These are phyloP conservation scores for Phytophthora hybrid DNA, from an alignment of 352 stramenopile species.

Conservation along the genomic window DNA sequence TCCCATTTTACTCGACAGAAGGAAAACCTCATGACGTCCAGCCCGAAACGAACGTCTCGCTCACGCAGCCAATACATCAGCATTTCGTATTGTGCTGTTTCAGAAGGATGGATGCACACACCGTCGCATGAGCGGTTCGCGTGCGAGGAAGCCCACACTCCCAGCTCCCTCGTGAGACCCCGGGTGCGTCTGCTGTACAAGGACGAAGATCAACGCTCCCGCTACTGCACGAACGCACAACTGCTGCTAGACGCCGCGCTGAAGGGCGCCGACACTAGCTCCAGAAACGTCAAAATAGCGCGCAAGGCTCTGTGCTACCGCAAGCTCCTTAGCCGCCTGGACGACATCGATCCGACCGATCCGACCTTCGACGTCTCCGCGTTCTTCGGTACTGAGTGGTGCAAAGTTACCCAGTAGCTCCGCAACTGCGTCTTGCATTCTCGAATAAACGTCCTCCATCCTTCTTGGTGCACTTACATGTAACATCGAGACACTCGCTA, in stretches of 20 bases:
- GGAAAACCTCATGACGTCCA: too few relatives aligned
- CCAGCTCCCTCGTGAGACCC: too few relatives aligned
- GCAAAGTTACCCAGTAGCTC: background rate
- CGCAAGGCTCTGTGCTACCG: conserved; percentile 25
- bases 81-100: too few relatives aligned
- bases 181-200: conserved; percentile 14
- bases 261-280: background rate
- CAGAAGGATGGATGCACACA: too few relatives aligned
- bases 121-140: too few relatives aligned
- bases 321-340: conserved; percentile 5
- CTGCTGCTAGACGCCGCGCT: conserved; percentile 6
- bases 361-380: conserved; percentile 21
- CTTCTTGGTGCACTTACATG: too few relatives aligned
- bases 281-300: conserved; percentile 10
- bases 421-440: background rate
- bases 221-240: conserved; percentile 6
- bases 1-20: too few relatives aligned
- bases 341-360: conserved; percentile 14
- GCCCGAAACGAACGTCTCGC: too few relatives aligned
- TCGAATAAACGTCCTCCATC: too few relatives aligned
- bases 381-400: conserved; percentile 25
- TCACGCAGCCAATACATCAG: too few relatives aligned
- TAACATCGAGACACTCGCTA: too few relatives aligned
- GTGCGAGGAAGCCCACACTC: too few relatives aligned
- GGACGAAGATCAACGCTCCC: conserved; percentile 6